Evolutionary conservation across 495 filamentous ascomycete species (phyloP), one percentile per base, ranked within the genome.

Genomic region (Penicillium manginii): DNA sequence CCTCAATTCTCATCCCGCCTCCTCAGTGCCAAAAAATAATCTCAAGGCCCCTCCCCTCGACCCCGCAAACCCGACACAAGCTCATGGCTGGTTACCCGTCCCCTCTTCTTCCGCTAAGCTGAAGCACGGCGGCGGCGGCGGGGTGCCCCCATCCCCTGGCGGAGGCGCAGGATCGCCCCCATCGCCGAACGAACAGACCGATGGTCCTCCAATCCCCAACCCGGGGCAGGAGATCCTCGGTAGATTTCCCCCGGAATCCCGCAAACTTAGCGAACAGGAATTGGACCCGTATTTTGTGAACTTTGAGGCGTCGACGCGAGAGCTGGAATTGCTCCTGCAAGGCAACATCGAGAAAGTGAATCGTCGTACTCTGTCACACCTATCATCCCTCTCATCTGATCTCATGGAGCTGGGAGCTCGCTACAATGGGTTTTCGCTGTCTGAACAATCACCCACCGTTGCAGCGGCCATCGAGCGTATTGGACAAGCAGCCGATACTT

Each of bases 331-430:
- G 12, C 81, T 97, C 0, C 78, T 98, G 4, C 92, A 89, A 65
- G 94, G 96, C 0, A 91, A 90, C 23, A 94, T 98, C 67, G 94
- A 98, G 66, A 96, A 93, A 66, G 92, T 97, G 40, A 98, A 97
- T 66, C 86, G 92, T 19, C 83, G 96, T 19, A 96, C 92, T 10
- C 73, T 98, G 4, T 88, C 85, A 37, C 94, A 98, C 64, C 70
- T 96, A 2, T 88, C 89, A 12, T 83, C 87, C 2, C 74, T 96
- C 45, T 90, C 88, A n/a, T 82, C 91, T 2, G 94, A 98, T 66
- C 82, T 98, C 39, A 90, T 91, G 58, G 94, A 98, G 64, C 82
- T 98, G 3, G 94, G 94, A 26, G 93, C 92, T 15, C 81, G 91
- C 26, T 97, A 93, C 72, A 98, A 98, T 66, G 96, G 89, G n/a